Conservation (phyloP, 768 basidiomycete genomes). For the Russula sp. region DNA sequence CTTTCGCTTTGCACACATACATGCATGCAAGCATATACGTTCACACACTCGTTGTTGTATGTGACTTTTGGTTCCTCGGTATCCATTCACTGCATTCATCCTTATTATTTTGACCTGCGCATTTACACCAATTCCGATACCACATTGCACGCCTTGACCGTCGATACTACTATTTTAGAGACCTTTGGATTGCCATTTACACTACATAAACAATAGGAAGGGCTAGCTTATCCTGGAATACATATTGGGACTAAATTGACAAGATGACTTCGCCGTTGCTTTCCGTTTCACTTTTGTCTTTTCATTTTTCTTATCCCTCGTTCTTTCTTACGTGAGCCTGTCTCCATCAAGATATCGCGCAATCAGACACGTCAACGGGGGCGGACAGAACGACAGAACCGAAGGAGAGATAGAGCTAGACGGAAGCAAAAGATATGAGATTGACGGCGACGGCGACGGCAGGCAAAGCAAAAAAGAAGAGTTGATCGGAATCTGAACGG, state of each 20-base stretch:
- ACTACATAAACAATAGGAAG: slow-evolving; percentile 17
- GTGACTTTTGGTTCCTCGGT: slow-evolving; percentile 13
- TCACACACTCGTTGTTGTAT: slow-evolving; percentile 20
- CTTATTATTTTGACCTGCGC: slow-evolving; percentile 25
- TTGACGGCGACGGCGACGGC: slow-evolving; percentile 11
- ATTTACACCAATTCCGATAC: slow-evolving; percentile 29
- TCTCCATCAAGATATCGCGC: slow-evolving; percentile 13
- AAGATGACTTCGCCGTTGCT: slow-evolving; percentile 5
- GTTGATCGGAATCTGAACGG: slow-evolving; percentile 28
- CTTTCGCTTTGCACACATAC: neutral
- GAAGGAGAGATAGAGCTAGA: slow-evolving; percentile 1
- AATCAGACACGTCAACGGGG: slow-evolving; percentile 20
- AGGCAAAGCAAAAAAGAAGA: slow-evolving; percentile 27
- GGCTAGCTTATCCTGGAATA: slow-evolving; percentile 23
- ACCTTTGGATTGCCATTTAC: slow-evolving; percentile 24
- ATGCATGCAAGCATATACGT: neutral
- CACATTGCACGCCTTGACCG: slow-evolving; percentile 28
- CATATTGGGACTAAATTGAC: slow-evolving; percentile 6
- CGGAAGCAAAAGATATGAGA: slow-evolving; percentile 20
- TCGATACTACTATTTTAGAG: slow-evolving; percentile 27
- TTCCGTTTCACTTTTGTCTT: slow-evolving; percentile 12
- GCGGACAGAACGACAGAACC: neutral
- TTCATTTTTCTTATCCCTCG: neutral
- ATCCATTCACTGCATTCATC: slow-evolving; percentile 25
- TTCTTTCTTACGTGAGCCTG: slow-evolving; percentile 22